Base-by-base conservation (phyloP, 2,329 filamentous ascomycete species). In the Botrytis cinerea region DNA sequence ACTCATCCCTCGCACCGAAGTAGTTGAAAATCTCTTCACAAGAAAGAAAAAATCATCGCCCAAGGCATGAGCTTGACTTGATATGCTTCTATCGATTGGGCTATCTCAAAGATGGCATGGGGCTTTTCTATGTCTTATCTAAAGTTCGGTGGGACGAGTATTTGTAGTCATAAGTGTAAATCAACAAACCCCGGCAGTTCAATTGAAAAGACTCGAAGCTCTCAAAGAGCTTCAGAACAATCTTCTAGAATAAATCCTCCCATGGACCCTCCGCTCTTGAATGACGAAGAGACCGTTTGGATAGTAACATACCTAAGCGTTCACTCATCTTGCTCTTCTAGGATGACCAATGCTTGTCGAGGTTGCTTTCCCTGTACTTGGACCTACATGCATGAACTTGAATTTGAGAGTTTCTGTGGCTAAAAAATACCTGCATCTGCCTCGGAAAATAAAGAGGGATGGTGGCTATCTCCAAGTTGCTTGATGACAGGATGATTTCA, bases 361-460 rank as follows among this genome's bases (percentile, higher is more conserved):
- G 61, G 45, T 61, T 66, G 46, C 43, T 71, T 40, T 25, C 45
- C 69, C 69, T 51, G 66, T 57, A 57, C 25, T 48, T 63, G 22
- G 43, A 71, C 54, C 71, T 69, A 72, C 71, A 68, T 72, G 71
- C 71, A 72, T 72, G 71, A 72, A 72, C 71, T 68, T 32, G 62
- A 51, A 68, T 68, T 60, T 54, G 40, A 72, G 18, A 57, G 66
- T 57, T 16, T 12, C 40, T 68, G 66, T 68, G 66, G 66, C 66
- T 68, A 43, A 43, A 25, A 62, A 40, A 62, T 63, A 43, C 48
- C 48, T 57, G 66, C 66, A 68, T 32, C 48, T 38, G 28, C 38
- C 12, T 43, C 48, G 66, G 48, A 68, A 57, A 43, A 68, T 57
- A 57, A 57, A 43, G 25, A 38, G 32, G 32, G 28, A 57, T 32